A percentile compares a stretch with the other conserved stretches of the same genome.
Evolutionary conservation across 805 yeast species (phyloP).

Genomic region (Zygosaccharomyces bailii): DNA sequence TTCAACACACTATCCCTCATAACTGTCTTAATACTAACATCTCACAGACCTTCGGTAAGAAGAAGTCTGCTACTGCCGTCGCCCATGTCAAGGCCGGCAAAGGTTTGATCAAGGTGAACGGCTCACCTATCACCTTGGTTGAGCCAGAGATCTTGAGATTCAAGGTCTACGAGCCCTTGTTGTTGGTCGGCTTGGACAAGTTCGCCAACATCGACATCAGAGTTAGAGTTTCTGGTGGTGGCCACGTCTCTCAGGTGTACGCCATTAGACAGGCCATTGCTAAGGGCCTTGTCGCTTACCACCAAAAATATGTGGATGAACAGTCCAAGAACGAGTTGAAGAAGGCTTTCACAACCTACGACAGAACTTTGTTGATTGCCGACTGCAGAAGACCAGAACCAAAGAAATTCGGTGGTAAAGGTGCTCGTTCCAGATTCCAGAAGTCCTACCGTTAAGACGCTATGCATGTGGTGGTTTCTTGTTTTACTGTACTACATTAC

Average conservation of each 20-base stretch:
- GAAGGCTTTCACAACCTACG: conserved; percentile 96
- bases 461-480: conserved; percentile 16
- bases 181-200: conserved; percentile 97
- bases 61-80: conserved; percentile 99
- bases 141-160: conserved; percentile 98
- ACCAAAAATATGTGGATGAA: conserved; percentile 99
- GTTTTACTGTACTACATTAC: conserved; percentile 17
- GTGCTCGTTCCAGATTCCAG: conserved; percentile 99
- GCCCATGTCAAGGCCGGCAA: conserved; percentile 99
- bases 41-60: conserved; percentile 95
- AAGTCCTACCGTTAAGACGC: conserved; percentile 97
- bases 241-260: conserved; percentile 99
- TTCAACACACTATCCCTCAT: conserved; percentile 9
- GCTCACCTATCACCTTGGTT: conserved; percentile 98
- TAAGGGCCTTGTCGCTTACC: conserved; percentile 99
- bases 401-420: conserved; percentile 99
- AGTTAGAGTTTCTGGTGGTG: conserved; percentile 99
- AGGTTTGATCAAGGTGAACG: conserved; percentile 99
- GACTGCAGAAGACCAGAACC: conserved; percentile 99
- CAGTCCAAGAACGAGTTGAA: conserved; percentile 99
- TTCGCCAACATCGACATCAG: conserved; percentile 98
- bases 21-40: conserved; percentile 8
- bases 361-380: conserved; percentile 99
- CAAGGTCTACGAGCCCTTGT: conserved; percentile 99
- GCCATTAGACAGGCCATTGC: conserved; percentile 99